Conservation (phyloP, 768 basidiomycete genomes). For the Leucosporidium scottii region DNA sequence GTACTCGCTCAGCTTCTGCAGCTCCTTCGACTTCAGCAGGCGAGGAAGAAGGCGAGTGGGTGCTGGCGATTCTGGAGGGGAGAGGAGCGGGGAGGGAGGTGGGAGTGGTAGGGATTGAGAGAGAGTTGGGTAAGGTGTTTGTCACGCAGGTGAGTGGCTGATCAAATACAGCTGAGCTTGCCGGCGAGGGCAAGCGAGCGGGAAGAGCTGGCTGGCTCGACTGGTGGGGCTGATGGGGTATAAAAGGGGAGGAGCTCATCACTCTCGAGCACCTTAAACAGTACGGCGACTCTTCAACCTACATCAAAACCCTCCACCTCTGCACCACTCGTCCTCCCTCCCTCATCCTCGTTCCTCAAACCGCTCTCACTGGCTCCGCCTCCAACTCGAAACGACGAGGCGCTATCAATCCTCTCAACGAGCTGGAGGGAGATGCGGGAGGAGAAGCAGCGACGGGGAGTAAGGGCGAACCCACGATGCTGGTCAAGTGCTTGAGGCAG, state of each 20-base stretch:
- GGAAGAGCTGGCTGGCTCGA: background rate
- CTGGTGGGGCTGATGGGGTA: background rate
- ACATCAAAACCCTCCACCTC: constrained; percentile 79
- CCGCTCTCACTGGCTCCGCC: constrained; percentile 38
- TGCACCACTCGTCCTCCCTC: constrained; percentile 68
- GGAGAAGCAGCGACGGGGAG: no score
- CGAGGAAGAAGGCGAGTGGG: background rate
- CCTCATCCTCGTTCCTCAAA: constrained; percentile 73
- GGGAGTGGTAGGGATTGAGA: constrained; percentile 78
- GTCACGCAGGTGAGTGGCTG: constrained; percentile 61
- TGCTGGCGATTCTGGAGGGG: constrained; percentile 25
- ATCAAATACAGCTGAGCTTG: background rate
- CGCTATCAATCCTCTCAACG: no score
- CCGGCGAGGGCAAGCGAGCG: background rate
- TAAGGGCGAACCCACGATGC: constrained; percentile 48
- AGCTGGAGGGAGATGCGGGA: no score
- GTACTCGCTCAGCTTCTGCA: no score
- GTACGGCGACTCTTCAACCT: constrained; percentile 80
- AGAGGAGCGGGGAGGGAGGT: constrained; percentile 65
- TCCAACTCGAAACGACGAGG: no score
- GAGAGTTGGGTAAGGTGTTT: constrained; percentile 64
- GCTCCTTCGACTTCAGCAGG: background rate
- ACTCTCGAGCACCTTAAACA: constrained; percentile 38
- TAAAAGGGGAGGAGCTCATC: no score
- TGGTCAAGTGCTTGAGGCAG: constrained; percentile 65